Base-by-base conservation (phyloP, 208 protist genomes). In the Trypanosoma boissoni region DNA sequence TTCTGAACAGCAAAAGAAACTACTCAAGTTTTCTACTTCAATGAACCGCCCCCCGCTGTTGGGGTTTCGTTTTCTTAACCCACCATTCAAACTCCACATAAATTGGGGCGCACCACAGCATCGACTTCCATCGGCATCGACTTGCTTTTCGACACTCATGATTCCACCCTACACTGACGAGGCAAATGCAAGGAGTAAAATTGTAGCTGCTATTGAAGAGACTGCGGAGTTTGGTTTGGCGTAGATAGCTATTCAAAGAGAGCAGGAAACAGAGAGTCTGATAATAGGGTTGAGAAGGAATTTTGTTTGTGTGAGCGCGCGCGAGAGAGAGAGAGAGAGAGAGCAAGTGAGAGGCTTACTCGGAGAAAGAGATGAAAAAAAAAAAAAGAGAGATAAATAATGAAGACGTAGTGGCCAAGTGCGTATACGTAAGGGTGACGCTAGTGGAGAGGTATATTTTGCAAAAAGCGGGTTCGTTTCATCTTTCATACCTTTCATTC, bases 101-200 rank as follows among this genome's bases (percentile, higher is more conserved):
- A 60, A 88, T 31, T 44, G 52, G 50, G 56, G 58, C 12, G 63
- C 59, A 34, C n/a, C 49, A 10, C 64, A 68, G 36, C 70, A 91
- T n/a, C 61, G 84, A 5, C 66, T 98, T 18, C 96, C 96, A 6
- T 94, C 92, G 0, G 78, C 90, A 1, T 73, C 88, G 0, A 98
- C 96, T 41, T 98, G 96, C 61, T 96, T 97, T 63, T 97, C 91
- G 14, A 86, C 88, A 29, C 64, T 98, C 23, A 97, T 97, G 74
- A 58, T 98, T 27, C 96, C 96, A 14, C 77, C 78, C 9, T 97
- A 97, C 71, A 72, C 31, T 4, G 64, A 76, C 28, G 69, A 75
- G 26, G 76, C 75, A 28, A 68, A 55, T 0, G 76, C 96, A 44
- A 61, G 82, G 20, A 65, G 76, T 36, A 97, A 97, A 74, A 90